These are phyloP conservation scores for Microbotryomycetes sp. DNA, from an alignment of 1,284 basidiomycete genomes.

Conservation along the genomic window DNA sequence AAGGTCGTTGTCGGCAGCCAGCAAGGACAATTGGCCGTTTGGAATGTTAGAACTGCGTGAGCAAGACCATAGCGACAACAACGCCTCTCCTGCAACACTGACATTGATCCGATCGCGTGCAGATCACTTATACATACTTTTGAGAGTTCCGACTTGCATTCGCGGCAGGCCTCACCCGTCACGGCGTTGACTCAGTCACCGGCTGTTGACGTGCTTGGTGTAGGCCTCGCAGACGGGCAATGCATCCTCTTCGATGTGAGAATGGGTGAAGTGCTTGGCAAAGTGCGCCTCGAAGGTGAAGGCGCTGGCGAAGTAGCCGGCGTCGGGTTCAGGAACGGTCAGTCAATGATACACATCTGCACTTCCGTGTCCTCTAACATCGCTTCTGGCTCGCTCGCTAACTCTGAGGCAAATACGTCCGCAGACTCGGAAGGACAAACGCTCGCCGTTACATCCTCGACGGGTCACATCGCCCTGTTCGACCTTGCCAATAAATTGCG, in stretches of 20 bases:
- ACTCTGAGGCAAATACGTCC: no score
- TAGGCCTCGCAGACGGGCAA: slow-evolving; percentile 81
- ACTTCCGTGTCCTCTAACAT: no score
- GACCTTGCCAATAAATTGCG: slow-evolving; percentile 58
- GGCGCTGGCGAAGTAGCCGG: slow-evolving; percentile 57
- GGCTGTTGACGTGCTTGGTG: slow-evolving; percentile 87
- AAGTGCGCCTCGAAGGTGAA: slow-evolving; percentile 73
- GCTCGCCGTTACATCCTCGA: slow-evolving; percentile 75
- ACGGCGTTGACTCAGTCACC: slow-evolving; percentile 82
- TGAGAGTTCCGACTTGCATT: slow-evolving; percentile 30
- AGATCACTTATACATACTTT: slow-evolving; percentile 47
- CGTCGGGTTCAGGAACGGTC: slow-evolving; percentile 81
- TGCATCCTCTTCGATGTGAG: slow-evolving; percentile 84
- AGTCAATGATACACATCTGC: no score
- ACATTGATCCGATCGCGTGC: slow-evolving; percentile 53
- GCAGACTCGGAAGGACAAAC: slow-evolving; percentile 43
- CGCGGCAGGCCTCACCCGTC: slow-evolving; percentile 49
- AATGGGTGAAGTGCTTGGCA: slow-evolving; percentile 78
- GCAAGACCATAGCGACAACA: slow-evolving; percentile 28
- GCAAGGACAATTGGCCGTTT: slow-evolving; percentile 80
- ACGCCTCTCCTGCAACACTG: slow-evolving; percentile 6
- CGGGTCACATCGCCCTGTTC: slow-evolving; percentile 82
- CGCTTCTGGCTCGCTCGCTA: no score
- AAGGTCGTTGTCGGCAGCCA: slow-evolving; percentile 81
- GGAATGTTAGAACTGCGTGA: slow-evolving; percentile 81